phyloP scores from a whole-genome alignment of 768 basidiomycete genomes.

The Pisolithus tinctorius region DNA sequence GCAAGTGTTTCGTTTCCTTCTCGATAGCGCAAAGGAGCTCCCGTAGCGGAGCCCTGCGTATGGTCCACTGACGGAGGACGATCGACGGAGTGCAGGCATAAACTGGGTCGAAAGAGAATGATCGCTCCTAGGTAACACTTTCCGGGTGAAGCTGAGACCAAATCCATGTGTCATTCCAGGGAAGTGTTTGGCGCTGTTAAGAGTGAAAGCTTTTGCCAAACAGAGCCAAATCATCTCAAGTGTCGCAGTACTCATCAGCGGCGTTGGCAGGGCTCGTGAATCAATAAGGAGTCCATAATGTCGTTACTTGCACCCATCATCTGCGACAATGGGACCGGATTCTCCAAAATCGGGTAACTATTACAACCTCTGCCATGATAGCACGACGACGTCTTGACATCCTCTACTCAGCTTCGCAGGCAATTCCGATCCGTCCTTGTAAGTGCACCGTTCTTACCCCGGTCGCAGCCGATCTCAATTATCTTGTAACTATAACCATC shows the following conservation, averaged over 20 bases:
- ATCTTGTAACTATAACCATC: neutral
- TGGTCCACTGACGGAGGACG: no score
- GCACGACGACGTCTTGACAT: constrained; percentile 8
- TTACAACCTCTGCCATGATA: neutral
- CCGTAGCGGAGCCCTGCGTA: no score
- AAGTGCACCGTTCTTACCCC: constrained; percentile 27
- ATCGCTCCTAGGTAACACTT: no score
- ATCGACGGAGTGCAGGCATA: no score
- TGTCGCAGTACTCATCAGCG: constrained; percentile 8
- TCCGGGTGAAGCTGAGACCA: no score
- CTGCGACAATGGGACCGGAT: constrained; percentile 97
- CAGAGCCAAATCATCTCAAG: constrained; percentile 14
- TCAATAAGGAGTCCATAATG: constrained; percentile 39
- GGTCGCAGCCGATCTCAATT: neutral
- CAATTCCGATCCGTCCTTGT: constrained; percentile 99
- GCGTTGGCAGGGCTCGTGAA: constrained; percentile 1
- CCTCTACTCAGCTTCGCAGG: constrained; percentile 73
- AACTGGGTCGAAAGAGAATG: no score
- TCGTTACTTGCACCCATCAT: constrained; percentile 88
- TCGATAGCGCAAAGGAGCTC: no score
- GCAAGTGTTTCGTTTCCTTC: no score
- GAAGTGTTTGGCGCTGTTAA: no score
- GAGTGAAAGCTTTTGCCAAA: constrained; percentile 13
- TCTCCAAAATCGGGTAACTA: constrained; percentile 90
- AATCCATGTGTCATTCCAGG: no score